Percentiles rank a stretch among this genome's conserved stretches.
Conservation (phyloP, 73 alveolate genomes). For the Breviolum minutum region DNA sequence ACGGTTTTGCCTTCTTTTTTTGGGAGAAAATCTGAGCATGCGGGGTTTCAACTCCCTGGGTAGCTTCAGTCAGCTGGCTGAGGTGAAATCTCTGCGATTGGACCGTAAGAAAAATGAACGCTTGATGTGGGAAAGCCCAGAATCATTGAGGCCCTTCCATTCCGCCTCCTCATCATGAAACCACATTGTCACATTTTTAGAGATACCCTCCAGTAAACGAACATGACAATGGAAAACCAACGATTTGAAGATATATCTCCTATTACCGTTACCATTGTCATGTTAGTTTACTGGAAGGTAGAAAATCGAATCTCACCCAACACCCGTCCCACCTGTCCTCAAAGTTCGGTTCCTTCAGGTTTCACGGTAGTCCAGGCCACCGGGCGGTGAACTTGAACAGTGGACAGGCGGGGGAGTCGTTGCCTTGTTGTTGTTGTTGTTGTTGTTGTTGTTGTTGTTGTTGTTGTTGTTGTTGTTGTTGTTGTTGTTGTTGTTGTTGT, state of each 20-base stretch:
- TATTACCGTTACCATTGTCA: no score
- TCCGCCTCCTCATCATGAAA: no score
- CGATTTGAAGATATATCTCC: no score
- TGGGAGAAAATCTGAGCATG: no score
- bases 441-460: neutral
- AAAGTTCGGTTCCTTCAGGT: neutral
- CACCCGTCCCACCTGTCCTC: no score
- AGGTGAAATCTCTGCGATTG: slow-evolving; percentile 49
- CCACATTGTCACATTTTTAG: no score
- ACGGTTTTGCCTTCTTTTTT: no score
- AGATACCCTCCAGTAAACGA: no score
- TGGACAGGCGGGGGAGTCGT: slow-evolving; percentile 33
- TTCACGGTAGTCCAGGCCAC: slow-evolving; percentile 73
- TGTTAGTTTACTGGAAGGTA: no score
- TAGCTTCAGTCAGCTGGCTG: neutral
- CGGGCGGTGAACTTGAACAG: slow-evolving; percentile 28
- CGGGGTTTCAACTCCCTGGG: neutral
- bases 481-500: neutral
- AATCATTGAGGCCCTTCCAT: no score
- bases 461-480: neutral
- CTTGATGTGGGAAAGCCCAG: neutral
- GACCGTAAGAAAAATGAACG: slow-evolving; percentile 48
- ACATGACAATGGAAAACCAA: no score
- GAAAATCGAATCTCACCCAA: no score
- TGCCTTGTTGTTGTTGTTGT: neutral